phyloP scores from a whole-genome alignment of 1,284 basidiomycete genomes.

The Rhodotorula mucilaginosa region DNA sequence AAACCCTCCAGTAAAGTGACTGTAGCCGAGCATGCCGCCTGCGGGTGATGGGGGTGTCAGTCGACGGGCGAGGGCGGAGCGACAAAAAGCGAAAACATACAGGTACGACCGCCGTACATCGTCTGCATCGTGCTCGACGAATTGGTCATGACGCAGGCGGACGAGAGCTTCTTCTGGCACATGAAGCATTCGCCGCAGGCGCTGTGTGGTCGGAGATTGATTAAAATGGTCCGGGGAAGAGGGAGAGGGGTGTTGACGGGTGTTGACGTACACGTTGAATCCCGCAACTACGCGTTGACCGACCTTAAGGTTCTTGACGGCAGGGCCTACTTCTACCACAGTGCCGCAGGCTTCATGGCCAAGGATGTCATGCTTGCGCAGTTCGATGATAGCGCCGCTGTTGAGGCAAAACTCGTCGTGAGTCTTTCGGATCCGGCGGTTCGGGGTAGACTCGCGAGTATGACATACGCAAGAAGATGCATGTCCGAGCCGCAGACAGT shows the following conservation, averaged over 20 bases:
- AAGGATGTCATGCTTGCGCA: slow-evolving; percentile 65
- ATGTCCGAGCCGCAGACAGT: slow-evolving; percentile 55
- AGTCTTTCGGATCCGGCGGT: neutral
- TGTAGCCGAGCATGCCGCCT: slow-evolving; percentile 52
- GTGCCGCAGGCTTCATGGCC: slow-evolving; percentile 56
- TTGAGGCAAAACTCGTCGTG: neutral
- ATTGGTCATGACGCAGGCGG: slow-evolving; percentile 71
- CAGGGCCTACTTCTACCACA: slow-evolving; percentile 57
- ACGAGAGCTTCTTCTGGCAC: slow-evolving; percentile 68
- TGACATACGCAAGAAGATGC: slow-evolving; percentile 54
- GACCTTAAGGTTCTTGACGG: slow-evolving; percentile 62
- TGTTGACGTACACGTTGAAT: neutral
- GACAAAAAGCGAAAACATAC: slow-evolving; percentile 55
- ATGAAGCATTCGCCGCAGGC: slow-evolving; percentile 70
- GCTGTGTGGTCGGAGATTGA: slow-evolving; percentile 57
- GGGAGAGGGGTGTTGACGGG: neutral
- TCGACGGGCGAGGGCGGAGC: slow-evolving; percentile 51
- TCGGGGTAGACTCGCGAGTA: neutral
- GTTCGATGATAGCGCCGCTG: slow-evolving; percentile 60
- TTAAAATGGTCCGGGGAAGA: neutral
- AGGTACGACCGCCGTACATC: slow-evolving; percentile 67
- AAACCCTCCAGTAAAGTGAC: slow-evolving; percentile 70
- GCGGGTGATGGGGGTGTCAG: neutral
- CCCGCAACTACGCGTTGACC: slow-evolving; percentile 71
- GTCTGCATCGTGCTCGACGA: slow-evolving; percentile 60